These are phyloP conservation scores for Talaromyces borbonicus DNA, from an alignment of 495 filamentous ascomycete species.

Conservation along the genomic window DNA sequence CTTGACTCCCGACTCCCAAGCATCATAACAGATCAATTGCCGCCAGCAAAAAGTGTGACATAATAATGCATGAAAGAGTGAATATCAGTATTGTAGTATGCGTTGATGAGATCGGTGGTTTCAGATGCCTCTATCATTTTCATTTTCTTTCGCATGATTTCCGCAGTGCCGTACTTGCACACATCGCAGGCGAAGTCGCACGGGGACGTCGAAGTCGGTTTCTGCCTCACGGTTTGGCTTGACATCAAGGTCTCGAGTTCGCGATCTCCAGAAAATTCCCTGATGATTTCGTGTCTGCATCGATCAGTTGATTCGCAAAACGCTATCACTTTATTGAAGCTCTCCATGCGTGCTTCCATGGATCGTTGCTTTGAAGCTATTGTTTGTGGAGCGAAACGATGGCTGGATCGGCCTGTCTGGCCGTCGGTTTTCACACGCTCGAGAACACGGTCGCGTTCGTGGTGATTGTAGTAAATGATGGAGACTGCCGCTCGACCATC, in stretches of 20 bases:
- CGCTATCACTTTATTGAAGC: slow-evolving; percentile 49
- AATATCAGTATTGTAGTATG: background rate
- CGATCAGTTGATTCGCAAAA: slow-evolving; percentile 70
- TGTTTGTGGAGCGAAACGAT: slow-evolving; percentile 10
- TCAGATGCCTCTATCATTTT: slow-evolving; percentile 8
- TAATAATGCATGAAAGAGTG: background rate
- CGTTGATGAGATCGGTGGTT: background rate
- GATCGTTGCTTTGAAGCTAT: slow-evolving; percentile 8
- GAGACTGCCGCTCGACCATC: slow-evolving; percentile 80
- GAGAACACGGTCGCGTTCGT: slow-evolving; percentile 69
- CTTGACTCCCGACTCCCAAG: background rate
- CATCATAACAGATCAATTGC: background rate
- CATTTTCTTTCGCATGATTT: slow-evolving; percentile 52
- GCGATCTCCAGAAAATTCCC: slow-evolving; percentile 69
- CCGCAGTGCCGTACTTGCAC: slow-evolving; percentile 61
- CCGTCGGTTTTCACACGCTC: slow-evolving; percentile 37
- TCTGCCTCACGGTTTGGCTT: slow-evolving; percentile 4
- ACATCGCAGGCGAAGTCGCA: slow-evolving; percentile 88
- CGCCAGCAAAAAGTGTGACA: background rate
- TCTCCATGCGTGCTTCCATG: slow-evolving; percentile 31
- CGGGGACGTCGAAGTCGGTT: slow-evolving; percentile 17
- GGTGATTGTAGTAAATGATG: slow-evolving; percentile 78
- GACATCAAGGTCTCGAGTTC: slow-evolving; percentile 28
- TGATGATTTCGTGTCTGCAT: slow-evolving; percentile 72
- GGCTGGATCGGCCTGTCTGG: slow-evolving; percentile 14